Conservation (phyloP, 2,329 filamentous ascomycete species). For the Penicillium brasilianum region DNA sequence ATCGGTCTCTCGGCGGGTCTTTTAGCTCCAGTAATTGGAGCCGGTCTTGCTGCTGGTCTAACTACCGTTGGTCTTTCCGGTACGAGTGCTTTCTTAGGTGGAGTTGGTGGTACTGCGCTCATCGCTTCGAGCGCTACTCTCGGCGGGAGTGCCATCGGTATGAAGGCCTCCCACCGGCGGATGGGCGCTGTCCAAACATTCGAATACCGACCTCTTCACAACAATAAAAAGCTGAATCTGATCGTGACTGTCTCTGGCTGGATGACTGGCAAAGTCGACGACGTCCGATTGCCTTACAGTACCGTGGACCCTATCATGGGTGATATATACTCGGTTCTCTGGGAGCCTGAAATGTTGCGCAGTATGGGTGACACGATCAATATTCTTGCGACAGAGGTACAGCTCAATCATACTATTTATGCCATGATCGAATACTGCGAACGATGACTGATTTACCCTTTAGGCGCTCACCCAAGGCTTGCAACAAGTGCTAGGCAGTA, state of each 20-base stretch:
- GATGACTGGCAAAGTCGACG: conserved; percentile 98
- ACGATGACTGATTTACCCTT: conserved; percentile 32
- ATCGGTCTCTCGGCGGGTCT: conserved; percentile 94
- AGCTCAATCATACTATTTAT: conserved; percentile 26
- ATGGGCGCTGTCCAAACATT: conserved; percentile 95
- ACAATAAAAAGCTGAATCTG: conserved; percentile 95
- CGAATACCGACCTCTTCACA: conserved; percentile 94
- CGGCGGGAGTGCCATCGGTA: conserved; percentile 84
- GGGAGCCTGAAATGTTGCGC: conserved; percentile 97
- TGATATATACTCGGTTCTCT: conserved; percentile 93
- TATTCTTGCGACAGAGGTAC: conserved; percentile 93
- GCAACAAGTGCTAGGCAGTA: conserved; percentile 91
- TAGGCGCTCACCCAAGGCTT: conserved; percentile 93
- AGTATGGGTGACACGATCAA: conserved; percentile 99
- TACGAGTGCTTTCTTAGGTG: conserved; percentile 85
- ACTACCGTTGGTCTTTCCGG: conserved; percentile 92
- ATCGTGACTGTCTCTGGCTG: conserved; percentile 95
- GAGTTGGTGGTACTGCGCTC: conserved; percentile 88
- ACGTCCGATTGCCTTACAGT: conserved; percentile 92
- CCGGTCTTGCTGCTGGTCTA: conserved; percentile 90
- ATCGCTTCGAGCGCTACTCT: conserved; percentile 89
- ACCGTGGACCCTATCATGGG: conserved; percentile 98
- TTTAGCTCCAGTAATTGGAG: conserved; percentile 90
- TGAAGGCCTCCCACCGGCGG: conserved; percentile 80
- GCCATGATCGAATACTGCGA: background rate